Evolutionary conservation across 345 rosid genomes (phyloP).

Genomic region (Populus ilicifolia): DNA sequence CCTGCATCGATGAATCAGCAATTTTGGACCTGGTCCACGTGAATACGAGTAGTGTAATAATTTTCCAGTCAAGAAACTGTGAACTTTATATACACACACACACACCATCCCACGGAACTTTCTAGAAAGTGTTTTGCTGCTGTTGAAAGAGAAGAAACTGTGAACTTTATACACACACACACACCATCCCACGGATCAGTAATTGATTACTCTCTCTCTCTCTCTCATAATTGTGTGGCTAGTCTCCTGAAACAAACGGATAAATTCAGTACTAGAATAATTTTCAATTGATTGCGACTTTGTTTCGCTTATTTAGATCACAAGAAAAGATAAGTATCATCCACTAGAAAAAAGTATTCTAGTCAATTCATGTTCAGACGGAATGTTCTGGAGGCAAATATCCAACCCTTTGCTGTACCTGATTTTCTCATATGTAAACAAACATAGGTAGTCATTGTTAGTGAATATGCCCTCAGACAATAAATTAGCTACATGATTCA

Average conservation of each 20-base stretch:
- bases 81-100: too few relatives aligned
- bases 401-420: constrained; percentile 42
- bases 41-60: too few relatives aligned
- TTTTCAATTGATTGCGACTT: not conserved
- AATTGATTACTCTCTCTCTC: constrained; percentile 18
- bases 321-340: constrained; percentile 37
- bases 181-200: constrained; percentile 23
- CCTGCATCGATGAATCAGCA: too few relatives aligned
- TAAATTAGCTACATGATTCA: too few relatives aligned
- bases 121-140: too few relatives aligned
- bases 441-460: constrained; percentile 38
- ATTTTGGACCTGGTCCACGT: too few relatives aligned
- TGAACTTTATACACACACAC: too few relatives aligned
- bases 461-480: too few relatives aligned
- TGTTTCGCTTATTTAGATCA: constrained; percentile 1
- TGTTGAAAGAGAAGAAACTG: too few relatives aligned
- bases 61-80: too few relatives aligned
- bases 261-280: not conserved
- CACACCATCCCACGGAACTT: too few relatives aligned
- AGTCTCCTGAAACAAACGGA: not conserved
- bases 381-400: constrained; percentile 9
- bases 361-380: constrained; percentile 27
- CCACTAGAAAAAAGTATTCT: constrained; percentile 36
- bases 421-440: constrained; percentile 50
- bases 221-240: constrained; percentile 5